A percentile compares a stretch with the other conserved stretches of the same genome.
phyloP scores from a whole-genome alignment of 352 stramenopile genomes.

The Phytophthora quininea region DNA sequence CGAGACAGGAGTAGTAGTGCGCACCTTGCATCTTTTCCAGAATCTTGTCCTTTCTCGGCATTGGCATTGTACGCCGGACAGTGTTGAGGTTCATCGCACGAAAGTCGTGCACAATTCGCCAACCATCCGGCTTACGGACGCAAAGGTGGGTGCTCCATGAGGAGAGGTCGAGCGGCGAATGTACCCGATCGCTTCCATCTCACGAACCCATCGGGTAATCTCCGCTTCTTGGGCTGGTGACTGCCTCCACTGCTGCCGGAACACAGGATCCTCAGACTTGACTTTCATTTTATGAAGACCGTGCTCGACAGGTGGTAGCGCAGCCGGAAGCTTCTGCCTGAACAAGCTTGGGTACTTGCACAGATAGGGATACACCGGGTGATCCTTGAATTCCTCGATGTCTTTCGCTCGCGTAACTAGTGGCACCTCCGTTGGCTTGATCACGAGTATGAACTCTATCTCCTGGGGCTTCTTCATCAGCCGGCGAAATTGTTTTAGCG shows the following conservation, averaged over 20 bases:
- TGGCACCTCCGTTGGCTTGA: conserved; percentile 4
- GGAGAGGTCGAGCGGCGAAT: conserved; percentile 20
- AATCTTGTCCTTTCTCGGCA: conserved; percentile 25
- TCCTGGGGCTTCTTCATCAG: conserved; percentile 9
- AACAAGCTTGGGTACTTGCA: not conserved
- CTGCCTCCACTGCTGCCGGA: conserved; percentile 6
- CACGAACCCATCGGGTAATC: conserved; percentile 9
- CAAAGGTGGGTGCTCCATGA: conserved; percentile 29
- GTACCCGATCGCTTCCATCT: not conserved
- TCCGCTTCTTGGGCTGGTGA: conserved; percentile 17
- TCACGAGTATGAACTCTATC: conserved; percentile 13
- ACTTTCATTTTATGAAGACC: conserved; percentile 7
- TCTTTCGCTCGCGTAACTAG: conserved; percentile 9
- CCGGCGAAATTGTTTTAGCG: conserved; percentile 11
- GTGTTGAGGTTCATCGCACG: conserved; percentile 12
- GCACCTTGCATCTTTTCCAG: conserved; percentile 25
- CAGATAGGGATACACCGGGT: conserved; percentile 7
- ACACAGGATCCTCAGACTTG: conserved; percentile 2
- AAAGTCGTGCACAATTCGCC: conserved; percentile 37
- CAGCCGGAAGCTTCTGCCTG: conserved; percentile 1
- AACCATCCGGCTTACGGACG: conserved; percentile 29
- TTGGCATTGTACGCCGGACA: conserved; percentile 9
- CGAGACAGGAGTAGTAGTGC: conserved; percentile 26
- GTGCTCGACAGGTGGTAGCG: not conserved
- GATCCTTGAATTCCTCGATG: conserved; percentile 9